phyloP scores from a whole-genome alignment of 2,329 filamentous ascomycete genomes.

The Hypoxylon sp. region DNA sequence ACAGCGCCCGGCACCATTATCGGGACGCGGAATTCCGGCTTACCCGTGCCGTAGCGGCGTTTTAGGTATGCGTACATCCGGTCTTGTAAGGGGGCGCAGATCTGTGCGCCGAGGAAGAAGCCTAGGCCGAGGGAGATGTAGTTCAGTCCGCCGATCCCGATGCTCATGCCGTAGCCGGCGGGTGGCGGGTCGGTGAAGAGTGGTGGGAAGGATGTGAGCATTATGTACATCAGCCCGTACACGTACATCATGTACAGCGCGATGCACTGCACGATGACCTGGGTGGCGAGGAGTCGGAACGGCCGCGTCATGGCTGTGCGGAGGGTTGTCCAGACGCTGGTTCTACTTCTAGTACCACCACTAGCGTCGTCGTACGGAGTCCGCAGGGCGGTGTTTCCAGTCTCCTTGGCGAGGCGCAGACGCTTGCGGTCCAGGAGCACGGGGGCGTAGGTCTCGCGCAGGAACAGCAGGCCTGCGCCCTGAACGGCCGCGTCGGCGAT shows the following conservation, averaged over 20 bases:
- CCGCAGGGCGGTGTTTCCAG: slow-evolving; percentile 63
- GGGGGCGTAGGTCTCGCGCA: slow-evolving; percentile 76
- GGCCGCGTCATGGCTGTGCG: slow-evolving; percentile 61
- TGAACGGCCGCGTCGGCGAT: slow-evolving; percentile 74
- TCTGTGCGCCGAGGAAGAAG: slow-evolving; percentile 55
- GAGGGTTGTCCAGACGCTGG: slow-evolving; percentile 52
- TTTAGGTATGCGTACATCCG: slow-evolving; percentile 60
- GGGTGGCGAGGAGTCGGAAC: slow-evolving; percentile 64
- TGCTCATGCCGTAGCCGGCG: slow-evolving; percentile 51
- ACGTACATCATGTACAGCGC: slow-evolving; percentile 68
- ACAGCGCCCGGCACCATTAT: slow-evolving; percentile 59
- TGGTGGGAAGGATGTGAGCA: slow-evolving; percentile 63
- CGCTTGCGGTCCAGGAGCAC: slow-evolving; percentile 72
- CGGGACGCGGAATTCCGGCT: slow-evolving; percentile 60
- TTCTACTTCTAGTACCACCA: slow-evolving; percentile 7
- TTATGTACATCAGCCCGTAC: slow-evolving; percentile 64
- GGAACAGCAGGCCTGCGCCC: slow-evolving; percentile 68
- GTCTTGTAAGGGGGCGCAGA: slow-evolving; percentile 61
- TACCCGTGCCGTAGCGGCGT: slow-evolving; percentile 55
- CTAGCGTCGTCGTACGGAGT: slow-evolving; percentile 66
- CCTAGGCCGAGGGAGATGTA: slow-evolving; percentile 56
- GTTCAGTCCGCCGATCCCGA: slow-evolving; percentile 55
- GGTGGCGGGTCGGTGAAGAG: slow-evolving; percentile 55
- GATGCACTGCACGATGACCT: slow-evolving; percentile 65
- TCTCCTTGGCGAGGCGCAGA: slow-evolving; percentile 67